Base-by-base conservation (phyloP, 176 grass and related monocot species). In the Thinopyrum elongatum region DNA sequence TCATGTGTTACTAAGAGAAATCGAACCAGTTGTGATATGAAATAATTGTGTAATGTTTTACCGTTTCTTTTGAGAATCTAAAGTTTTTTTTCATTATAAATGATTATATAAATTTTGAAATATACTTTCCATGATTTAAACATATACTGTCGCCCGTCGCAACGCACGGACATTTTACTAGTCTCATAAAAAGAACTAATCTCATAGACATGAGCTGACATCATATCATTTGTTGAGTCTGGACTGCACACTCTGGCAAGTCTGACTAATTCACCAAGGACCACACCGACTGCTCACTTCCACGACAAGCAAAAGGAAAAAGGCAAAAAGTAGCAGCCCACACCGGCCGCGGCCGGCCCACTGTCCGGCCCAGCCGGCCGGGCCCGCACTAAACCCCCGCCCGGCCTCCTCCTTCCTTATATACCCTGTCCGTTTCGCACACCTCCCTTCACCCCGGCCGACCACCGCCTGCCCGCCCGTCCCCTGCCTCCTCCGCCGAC, bases 231-330 rank as follows among this genome's bases (percentile, higher is more conserved):
- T 27, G 1, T 27, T 27, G 5, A 16, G 8, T 11, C 58, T 25
- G 22, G 10, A 62, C 1, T 62, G 59, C 10, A 26, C 1, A 64
- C 13, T 16, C 63, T 16, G 27, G 13, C 27, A 30, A 29, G 27
- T 35, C 67, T 70, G 33, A 41, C 68, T 21, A 22, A 35, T 71
- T 39, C 68, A 41, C 10, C 68, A n/a, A 25, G 19, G 72, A 78
- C 35, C n/a, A 7, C 16, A 70, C 33, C 21, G 8, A 66, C 65
- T 53, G 23, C 25, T 76, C 49, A 79, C 88, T 90, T 90, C 51
- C 22, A 21, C 9, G 1, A 76, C 47, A 85, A 76, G 83, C 78
- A 81, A 85, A 83, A 26, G 39, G 5, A n/a, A 22, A 19, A 53
- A 17, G 27, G 28, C 16, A 34, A 23, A 23, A 73, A 28, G 8